phyloP scores from a whole-genome alignment of 2,329 filamentous ascomycete genomes.

The Verticillium klebahnii region DNA sequence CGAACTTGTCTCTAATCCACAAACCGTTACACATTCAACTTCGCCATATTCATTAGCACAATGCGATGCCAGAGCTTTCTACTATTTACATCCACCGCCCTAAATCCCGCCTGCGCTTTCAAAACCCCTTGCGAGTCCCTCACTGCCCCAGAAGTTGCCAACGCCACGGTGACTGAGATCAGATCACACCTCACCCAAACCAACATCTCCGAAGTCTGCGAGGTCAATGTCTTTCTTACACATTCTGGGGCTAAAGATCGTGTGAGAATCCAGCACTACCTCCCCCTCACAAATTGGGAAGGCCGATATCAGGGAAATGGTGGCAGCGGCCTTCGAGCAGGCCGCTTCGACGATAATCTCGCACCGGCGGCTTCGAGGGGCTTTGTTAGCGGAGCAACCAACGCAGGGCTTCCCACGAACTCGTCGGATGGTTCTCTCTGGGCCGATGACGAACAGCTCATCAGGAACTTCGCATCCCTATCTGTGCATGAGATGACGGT shows the following conservation, averaged over 20 bases:
- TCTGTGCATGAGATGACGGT: constrained; percentile 41
- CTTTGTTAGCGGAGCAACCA: constrained; percentile 13
- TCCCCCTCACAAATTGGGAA: constrained; percentile 9
- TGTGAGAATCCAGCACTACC: constrained; percentile 9
- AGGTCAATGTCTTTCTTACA: constrained; percentile 10
- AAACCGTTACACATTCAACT: too few relatives aligned
- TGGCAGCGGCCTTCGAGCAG: constrained; percentile 8
- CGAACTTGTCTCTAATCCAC: too few relatives aligned
- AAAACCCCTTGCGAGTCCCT: not conserved
- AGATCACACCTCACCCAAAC: not conserved
- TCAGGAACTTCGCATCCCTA: constrained; percentile 25
- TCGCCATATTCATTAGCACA: too few relatives aligned
- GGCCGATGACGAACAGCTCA: constrained; percentile 14
- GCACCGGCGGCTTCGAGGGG: constrained; percentile 3
- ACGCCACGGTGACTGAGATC: not conserved
- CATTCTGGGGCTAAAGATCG: constrained; percentile 5
- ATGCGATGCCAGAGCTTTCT: not conserved
- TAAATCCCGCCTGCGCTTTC: not conserved
- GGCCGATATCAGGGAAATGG: constrained; percentile 7
- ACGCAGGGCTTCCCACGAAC: constrained; percentile 13
- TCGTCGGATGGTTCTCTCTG: constrained; percentile 8
- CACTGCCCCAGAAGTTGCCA: not conserved
- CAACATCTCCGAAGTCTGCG: constrained; percentile 8
- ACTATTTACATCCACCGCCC: not conserved
- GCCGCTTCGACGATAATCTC: not conserved